Evolutionary conservation across 768 basidiomycete species (phyloP), one percentile per base, ranked within the genome.

Genomic region (Termitomyces bulborhizus): DNA sequence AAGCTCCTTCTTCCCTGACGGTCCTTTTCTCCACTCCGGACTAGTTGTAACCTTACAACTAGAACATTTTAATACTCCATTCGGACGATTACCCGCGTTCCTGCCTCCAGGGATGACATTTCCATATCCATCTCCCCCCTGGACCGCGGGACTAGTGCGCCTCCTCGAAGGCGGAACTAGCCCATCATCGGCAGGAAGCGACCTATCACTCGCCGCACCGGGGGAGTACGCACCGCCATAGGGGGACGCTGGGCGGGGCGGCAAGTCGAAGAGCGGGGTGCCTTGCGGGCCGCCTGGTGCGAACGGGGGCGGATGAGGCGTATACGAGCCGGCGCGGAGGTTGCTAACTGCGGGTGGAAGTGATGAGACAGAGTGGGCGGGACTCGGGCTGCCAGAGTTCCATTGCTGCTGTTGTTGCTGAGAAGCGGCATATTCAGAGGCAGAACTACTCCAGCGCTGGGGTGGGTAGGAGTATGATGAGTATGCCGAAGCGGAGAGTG

Each of bases 11-110:
- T 88, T 88, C 27, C 92, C 92, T 63, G 82, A 90, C 51, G 90
- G 90, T 18, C 92, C 92, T 69, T 94, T 94, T 66, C 92, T 76
- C 92, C 92, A 94, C 68, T 94, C 92, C 0, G 92, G 92, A 65
- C 90, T 93, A 7, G 80, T 78, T 6, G 86, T 90, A 11, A 78
- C 85, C 69, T 85, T 88, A 71, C 92, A 94, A 66, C 87, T 90
- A 21, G 83, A 80, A 69, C 91, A 94, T 62, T 80, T 80, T 55
- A 79, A 66, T 16, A 93, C 75, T 0, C 91, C 91, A 51, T 77
- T 76, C 0, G 91, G 90, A 21, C 90, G 79, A 61, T 86, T 89
- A 18, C 85, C 80, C 32, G 73, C 68, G 51, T 68, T 73, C 54
- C 83, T 76, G 24, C 76, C 74, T 24, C 76, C 71, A 31, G 75